phyloP scores from a whole-genome alignment of 169 alveolate species.

The Eimeria nieschulzi region DNA sequence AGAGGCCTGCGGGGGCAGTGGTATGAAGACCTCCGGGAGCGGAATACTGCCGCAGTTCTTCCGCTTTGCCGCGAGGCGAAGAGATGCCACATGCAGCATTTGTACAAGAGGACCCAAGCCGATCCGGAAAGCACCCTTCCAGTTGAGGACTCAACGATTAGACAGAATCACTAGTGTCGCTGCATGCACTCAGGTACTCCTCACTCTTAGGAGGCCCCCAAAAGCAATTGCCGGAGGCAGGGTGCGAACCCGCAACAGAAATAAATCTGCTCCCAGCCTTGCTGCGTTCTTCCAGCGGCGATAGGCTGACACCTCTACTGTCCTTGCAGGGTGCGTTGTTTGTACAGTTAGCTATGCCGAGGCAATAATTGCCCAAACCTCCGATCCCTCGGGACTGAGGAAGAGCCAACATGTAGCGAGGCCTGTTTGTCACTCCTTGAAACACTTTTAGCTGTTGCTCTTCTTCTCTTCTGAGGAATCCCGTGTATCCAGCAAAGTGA shows the following conservation, averaged over 20 bases:
- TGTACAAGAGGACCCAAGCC: neutral
- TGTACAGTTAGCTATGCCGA: neutral
- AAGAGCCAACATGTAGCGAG: neutral
- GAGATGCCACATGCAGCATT: neutral
- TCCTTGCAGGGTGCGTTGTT: neutral
- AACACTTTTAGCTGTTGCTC: neutral
- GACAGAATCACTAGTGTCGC: neutral
- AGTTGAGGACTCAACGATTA: neutral
- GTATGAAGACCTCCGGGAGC: neutral
- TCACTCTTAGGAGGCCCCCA: slow-evolving; percentile 8
- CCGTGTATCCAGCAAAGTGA: no score
- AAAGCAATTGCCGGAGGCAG: neutral
- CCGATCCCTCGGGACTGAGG: neutral
- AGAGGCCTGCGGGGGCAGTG: neutral
- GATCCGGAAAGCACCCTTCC: neutral
- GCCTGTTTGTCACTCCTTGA: neutral
- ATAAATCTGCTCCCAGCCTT: neutral
- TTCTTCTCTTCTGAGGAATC: neutral
- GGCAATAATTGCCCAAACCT: neutral
- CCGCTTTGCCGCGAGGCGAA: neutral
- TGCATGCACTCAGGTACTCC: slow-evolving; percentile 46
- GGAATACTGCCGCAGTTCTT: neutral
- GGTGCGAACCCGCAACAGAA: neutral
- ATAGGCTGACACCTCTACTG: neutral
- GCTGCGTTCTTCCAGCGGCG: neutral